Conservation (phyloP, 1,284 basidiomycete genomes). For the Neotropicomus parvogracilis region DNA sequence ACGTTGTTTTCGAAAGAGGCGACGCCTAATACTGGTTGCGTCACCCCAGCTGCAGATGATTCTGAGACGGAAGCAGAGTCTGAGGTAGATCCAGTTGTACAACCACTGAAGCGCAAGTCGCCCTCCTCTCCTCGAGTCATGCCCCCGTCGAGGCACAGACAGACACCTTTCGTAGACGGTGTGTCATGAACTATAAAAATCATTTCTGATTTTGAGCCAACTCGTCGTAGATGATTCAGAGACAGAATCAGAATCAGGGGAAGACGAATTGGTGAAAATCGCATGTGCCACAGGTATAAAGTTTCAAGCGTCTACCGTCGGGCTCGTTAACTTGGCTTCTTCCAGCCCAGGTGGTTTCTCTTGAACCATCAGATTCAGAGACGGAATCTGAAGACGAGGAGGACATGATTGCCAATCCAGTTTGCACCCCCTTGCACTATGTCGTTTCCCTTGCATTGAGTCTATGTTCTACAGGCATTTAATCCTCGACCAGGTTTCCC, state of each 20-base stretch:
- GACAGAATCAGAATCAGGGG: constrained; percentile 45
- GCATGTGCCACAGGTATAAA: constrained; percentile 9
- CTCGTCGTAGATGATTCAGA: constrained; percentile 32
- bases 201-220: neutral
- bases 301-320: neutral
- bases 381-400: constrained; percentile 47
- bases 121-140: constrained; percentile 12
- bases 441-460: constrained; percentile 1
- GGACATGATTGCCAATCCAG: constrained; percentile 29
- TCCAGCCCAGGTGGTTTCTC: constrained; percentile 5
- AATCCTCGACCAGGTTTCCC: constrained; percentile 53
- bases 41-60: constrained; percentile 20
- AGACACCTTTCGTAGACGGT: constrained; percentile 17
- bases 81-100: constrained; percentile 19
- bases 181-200: neutral
- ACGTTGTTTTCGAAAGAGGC: constrained; percentile 13
- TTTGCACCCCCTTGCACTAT: constrained; percentile 6
- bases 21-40: neutral
- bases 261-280: constrained; percentile 23
- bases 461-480: constrained; percentile 30
- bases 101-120: constrained; percentile 25
- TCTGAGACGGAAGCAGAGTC: constrained; percentile 47
- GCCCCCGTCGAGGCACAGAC: constrained; percentile 20
- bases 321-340: neutral
- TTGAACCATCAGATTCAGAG: constrained; percentile 32